Percentiles rank a stretch among this genome's conserved stretches.
These are phyloP conservation scores for Tremella yokohamensis DNA, from an alignment of 768 basidiomycete genomes.

Conservation along the genomic window DNA sequence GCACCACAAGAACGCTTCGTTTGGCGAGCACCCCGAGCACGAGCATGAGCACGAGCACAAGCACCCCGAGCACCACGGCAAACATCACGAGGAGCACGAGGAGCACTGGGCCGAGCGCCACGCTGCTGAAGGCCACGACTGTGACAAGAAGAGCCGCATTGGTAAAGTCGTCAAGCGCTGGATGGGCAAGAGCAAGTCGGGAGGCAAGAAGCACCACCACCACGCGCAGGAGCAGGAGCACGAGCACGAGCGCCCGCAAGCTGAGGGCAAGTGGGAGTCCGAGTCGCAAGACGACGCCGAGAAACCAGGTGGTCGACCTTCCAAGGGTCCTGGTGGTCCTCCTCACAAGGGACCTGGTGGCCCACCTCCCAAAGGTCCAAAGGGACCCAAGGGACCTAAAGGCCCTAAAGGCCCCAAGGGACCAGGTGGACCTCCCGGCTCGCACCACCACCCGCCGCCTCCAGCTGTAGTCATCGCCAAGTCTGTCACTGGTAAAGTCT, in stretches of 20 bases:
- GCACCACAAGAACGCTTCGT: conserved; percentile 9
- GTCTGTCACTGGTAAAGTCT: conserved; percentile 26
- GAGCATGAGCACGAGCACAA: conserved; percentile 10
- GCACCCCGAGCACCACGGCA: conserved; percentile 6
- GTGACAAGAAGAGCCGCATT: too few relatives aligned
- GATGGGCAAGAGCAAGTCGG: conserved; percentile 3
- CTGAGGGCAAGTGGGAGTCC: too few relatives aligned
- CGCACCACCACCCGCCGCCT: conserved; percentile 13
- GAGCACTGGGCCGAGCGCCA: neutral
- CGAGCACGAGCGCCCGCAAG: neutral
- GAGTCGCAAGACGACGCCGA: neutral
- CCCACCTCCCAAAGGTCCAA: conserved; percentile 8
- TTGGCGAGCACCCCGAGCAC: conserved; percentile 11
- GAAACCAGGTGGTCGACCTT: conserved; percentile 7
- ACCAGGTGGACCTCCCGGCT: conserved; percentile 6
- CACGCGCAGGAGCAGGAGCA: conserved; percentile 4
- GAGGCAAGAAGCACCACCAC: neutral
- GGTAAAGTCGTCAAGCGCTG: too few relatives aligned
- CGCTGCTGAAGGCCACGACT: too few relatives aligned
- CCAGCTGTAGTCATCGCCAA: conserved; percentile 31
- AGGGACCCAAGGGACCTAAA: conserved; percentile 5
- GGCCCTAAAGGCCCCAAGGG: conserved; percentile 5
- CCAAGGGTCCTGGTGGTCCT: neutral
- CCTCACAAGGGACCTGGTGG: conserved; percentile 10
- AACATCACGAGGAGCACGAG: conserved; percentile 17